Conservation (phyloP, 352 stramenopile species). For the Elongisporangium anandrum region DNA sequence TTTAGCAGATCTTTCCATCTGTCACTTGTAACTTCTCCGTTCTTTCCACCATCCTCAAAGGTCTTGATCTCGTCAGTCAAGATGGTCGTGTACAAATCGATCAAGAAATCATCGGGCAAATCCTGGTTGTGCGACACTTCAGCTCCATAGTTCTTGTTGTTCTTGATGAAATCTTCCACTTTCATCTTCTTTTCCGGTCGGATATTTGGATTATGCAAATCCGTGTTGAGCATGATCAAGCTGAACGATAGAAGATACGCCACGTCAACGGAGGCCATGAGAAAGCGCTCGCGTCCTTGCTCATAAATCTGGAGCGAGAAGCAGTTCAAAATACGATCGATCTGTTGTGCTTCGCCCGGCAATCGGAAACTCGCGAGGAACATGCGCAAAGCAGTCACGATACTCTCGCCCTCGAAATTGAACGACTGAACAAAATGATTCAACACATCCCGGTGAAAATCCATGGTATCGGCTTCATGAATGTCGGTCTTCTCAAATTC, state of each 20-base stretch:
- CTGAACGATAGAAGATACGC: conserved; percentile 88
- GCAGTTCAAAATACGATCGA: conserved; percentile 83
- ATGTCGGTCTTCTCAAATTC: conserved; percentile 68
- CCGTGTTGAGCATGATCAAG: conserved; percentile 88
- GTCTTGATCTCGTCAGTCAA: conserved; percentile 76
- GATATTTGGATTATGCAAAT: conserved; percentile 87
- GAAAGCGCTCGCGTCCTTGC: conserved; percentile 78
- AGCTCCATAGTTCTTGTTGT: conserved; percentile 88
- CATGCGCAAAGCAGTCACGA: conserved; percentile 73
- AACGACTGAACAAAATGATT: conserved; percentile 72
- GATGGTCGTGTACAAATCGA: conserved; percentile 71
- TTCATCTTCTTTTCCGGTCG: conserved; percentile 85
- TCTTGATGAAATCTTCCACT: conserved; percentile 81
- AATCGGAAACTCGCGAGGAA: conserved; percentile 84
- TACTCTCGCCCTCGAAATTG: conserved; percentile 73
- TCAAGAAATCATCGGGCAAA: conserved; percentile 70
- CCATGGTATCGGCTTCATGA: conserved; percentile 77
- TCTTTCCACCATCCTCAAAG: conserved; percentile 72
- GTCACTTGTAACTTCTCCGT: conserved; percentile 73
- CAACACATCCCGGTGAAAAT: conserved; percentile 81
- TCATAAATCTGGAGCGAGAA: conserved; percentile 84
- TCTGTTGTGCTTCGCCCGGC: conserved; percentile 84
- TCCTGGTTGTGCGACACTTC: conserved; percentile 74
- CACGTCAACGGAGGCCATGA: conserved; percentile 87
- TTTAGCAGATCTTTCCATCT: conserved; percentile 77